Evolutionary conservation across 2,329 filamentous ascomycete species (phyloP), one percentile per base, ranked within the genome.

Genomic region (Colletotrichum scovillei): DNA sequence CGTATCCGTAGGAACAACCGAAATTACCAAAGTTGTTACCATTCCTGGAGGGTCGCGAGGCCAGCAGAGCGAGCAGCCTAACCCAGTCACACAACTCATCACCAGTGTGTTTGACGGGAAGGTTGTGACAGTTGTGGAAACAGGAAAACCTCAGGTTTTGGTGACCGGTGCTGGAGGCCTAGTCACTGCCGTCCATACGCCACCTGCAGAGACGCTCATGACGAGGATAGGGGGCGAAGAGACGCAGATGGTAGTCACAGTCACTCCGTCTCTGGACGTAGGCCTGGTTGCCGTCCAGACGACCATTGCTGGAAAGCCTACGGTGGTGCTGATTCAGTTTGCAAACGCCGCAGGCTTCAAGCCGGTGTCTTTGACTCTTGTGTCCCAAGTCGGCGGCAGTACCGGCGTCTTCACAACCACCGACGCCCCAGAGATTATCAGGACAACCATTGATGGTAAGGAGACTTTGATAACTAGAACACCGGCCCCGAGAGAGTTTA

Each of bases 311-410:
- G 73, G 58, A 2, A 65, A 8, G 2, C 46, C 63, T 1, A 65
- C 66, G 5, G 66, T 76, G 3, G 16, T 75, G 0, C 76, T 74
- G n/a, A 76, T 77, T 3, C 74, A 63, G 3, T 67, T 76, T 0
- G 76, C 76, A 3, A 78, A 75, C 12, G 72, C 77, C 1, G 63
- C 77, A 9, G 76, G 73, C 0, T 77, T 78, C 46, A 72, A 74
- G 59, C 76, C 79, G 0, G 74, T 80, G 4, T 73, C 78, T 1
- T 75, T 76, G 55, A 77, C 77, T 3, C 65, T 79, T 14, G 76
- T 77, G 1, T 77, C 78, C 49, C 74, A 71, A 12, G 64, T 78
- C 11, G 79, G 78, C 9, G 79, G 79, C 16, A 77, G 74, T 11
- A 75, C 76, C 2, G 76, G 75, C 2, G 75, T 77, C 1, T 66